These are phyloP conservation scores for Lanmaoa pseudosensibilis DNA, from an alignment of 768 basidiomycete species.

Conservation along the genomic window DNA sequence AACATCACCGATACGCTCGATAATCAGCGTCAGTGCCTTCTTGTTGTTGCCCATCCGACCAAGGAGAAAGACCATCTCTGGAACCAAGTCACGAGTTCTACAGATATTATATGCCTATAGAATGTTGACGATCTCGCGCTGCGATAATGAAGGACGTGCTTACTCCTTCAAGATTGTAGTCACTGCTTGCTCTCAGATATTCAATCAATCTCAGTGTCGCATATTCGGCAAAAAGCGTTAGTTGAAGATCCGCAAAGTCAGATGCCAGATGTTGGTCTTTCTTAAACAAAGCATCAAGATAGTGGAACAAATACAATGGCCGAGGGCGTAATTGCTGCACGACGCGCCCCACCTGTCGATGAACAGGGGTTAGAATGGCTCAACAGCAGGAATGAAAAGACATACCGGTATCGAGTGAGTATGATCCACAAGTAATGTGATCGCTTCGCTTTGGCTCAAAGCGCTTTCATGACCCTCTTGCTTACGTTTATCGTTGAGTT, in stretches of 20 bases:
- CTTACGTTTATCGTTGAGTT: slow-evolving; percentile 64
- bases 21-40: slow-evolving; percentile 89
- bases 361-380: background rate
- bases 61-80: slow-evolving; percentile 96
- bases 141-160: background rate
- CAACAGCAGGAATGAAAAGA: slow-evolving; percentile 2
- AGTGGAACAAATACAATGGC: slow-evolving; percentile 85
- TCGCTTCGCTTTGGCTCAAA: slow-evolving; percentile 67
- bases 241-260: slow-evolving; percentile 84
- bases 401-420: slow-evolving; percentile 93
- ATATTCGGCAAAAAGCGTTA: slow-evolving; percentile 90
- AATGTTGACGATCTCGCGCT: background rate
- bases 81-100: slow-evolving; percentile 80
- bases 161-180: slow-evolving; percentile 87
- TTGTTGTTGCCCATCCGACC: slow-evolving; percentile 99
- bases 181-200: slow-evolving; percentile 86
- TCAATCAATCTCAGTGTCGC: slow-evolving; percentile 79
- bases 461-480: slow-evolving; percentile 40
- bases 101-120: slow-evolving; percentile 83
- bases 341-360: slow-evolving; percentile 73
- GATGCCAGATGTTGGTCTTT: slow-evolving; percentile 81
- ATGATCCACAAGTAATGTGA: slow-evolving; percentile 86
- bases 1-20: slow-evolving; percentile 92
- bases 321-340: slow-evolving; percentile 79
- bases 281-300: slow-evolving; percentile 86